Conservation (phyloP, 2,329 filamentous ascomycete species). For the Xylogone sp. region DNA sequence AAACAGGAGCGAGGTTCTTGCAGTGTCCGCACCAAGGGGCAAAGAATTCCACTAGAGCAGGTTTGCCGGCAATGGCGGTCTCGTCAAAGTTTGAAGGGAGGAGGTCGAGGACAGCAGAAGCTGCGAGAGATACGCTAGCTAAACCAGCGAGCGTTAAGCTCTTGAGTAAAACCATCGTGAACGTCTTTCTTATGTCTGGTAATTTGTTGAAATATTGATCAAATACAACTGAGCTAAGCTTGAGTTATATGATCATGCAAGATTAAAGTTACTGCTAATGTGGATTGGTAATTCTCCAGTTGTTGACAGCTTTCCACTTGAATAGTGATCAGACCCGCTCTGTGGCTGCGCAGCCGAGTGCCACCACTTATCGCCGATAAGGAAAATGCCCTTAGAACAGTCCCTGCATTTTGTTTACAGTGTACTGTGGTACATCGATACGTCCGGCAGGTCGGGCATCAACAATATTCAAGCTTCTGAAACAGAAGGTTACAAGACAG, state of each 20-base stretch:
- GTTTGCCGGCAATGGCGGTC: slow-evolving; percentile 87
- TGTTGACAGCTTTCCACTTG: neutral
- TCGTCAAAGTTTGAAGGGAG: slow-evolving; percentile 88
- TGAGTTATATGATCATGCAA: no score
- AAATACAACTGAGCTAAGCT: no score
- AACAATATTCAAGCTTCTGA: no score
- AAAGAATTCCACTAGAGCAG: slow-evolving; percentile 96
- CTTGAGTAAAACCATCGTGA: slow-evolving; percentile 44
- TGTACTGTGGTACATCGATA: no score
- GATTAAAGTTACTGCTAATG: neutral
- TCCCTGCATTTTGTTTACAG: no score
- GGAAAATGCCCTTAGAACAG: no score
- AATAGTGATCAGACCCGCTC: neutral
- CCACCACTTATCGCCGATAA: no score
- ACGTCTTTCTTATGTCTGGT: neutral
- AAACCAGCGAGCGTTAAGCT: slow-evolving; percentile 55
- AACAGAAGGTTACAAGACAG: no score
- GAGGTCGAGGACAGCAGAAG: slow-evolving; percentile 84
- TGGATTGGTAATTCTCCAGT: neutral
- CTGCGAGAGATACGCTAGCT: slow-evolving; percentile 38
- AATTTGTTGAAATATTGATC: neutral
- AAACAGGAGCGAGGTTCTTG: slow-evolving; percentile 93
- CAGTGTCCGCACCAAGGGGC: slow-evolving; percentile 99
- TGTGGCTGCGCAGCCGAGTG: neutral
- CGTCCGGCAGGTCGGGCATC: no score